Percentiles rank a stretch among this genome's conserved stretches.
These are phyloP conservation scores for Penicillium verhagenii DNA, from an alignment of 495 filamentous ascomycete species.

Conservation along the genomic window DNA sequence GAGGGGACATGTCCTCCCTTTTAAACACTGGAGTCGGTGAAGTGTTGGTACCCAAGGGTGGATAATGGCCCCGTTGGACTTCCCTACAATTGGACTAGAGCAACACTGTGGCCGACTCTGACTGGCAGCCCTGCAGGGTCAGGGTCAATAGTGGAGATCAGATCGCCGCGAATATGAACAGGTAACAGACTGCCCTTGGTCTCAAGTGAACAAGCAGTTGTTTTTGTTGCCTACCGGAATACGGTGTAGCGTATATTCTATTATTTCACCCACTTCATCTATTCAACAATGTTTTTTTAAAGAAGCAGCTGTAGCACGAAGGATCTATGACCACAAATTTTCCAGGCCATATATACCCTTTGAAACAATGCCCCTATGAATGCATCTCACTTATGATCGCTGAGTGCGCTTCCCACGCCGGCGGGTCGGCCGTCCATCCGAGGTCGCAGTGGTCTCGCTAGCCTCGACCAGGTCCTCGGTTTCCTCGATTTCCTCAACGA, in stretches of 20 bases:
- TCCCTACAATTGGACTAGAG: conserved; percentile 14
- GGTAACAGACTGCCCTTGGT: not conserved
- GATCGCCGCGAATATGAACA: not conserved
- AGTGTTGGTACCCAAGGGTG: conserved; percentile 28
- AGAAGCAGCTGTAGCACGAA: not conserved
- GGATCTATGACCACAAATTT: not conserved
- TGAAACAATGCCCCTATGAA: not conserved
- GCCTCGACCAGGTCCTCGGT: conserved; percentile 16
- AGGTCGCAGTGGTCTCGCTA: conserved; percentile 27
- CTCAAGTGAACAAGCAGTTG: too few species aligned
- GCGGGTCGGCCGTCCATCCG: conserved; percentile 23
- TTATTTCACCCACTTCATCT: not conserved
- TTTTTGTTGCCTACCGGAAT: not conserved
- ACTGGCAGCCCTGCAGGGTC: conserved; percentile 13
- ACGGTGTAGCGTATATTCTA: not conserved
- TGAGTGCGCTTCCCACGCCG: conserved; percentile 37
- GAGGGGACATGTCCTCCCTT: not conserved
- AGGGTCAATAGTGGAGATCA: not conserved
- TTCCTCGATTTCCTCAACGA: not conserved
- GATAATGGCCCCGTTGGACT: conserved; percentile 17
- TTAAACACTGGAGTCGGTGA: conserved; percentile 15
- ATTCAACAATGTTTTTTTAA: conserved; percentile 11
- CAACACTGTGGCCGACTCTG: conserved; percentile 7
- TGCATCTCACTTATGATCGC: conserved; percentile 22
- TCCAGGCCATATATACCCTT: not conserved